Evolutionary conservation across 2,329 filamentous ascomycete species (phyloP), one percentile per base, ranked within the genome.

Genomic region (Nemania sp.): DNA sequence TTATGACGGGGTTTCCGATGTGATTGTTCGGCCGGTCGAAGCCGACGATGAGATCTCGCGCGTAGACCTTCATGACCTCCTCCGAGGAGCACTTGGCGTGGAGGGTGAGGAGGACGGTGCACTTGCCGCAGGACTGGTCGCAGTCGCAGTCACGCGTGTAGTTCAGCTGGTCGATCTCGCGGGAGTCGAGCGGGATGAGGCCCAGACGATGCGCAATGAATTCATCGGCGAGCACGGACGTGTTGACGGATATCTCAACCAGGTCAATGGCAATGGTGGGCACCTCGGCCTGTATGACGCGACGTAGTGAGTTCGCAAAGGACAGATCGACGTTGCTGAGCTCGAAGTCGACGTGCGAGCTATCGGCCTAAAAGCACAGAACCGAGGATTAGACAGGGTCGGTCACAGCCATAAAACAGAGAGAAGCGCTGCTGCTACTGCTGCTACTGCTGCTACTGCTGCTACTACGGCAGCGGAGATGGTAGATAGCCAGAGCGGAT

Each of bases 71-170:
- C 88, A 99, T 95, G 62, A 94, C 89, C 65, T 94, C 90, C 69
- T 95, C 91, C 52, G 86, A 85, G 2, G 87, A 92, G 77, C 92
- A 97, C 73, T 90, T 89, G 43, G 92, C 94, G 72, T 97, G 89
- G 40, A 99, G 83, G 3, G 86, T 89, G 29, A 99, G 85, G 21
- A 87, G 90, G 52, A 98, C 90, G 68, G 90, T 91, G 81, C 95
- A 99, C 69, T 90, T 86, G 67, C 96, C 90, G 80, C 95, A 99
- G 80, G 93, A 92, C 71, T 94, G 89, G 70, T 97, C 94, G 81
- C 95, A 99, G 73, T 96, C 92, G 81, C 95, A 99, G 78, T 98
- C 94, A 72, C 94, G 90, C 50, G 90, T 90, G 79, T 97, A 97
- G 65, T 90, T 83, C 64, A 98, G 84, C 70, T 89, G 84, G 67